Base-by-base conservation (phyloP, 495 filamentous ascomycete species). In the Hypoxylon crocopeplum region DNA sequence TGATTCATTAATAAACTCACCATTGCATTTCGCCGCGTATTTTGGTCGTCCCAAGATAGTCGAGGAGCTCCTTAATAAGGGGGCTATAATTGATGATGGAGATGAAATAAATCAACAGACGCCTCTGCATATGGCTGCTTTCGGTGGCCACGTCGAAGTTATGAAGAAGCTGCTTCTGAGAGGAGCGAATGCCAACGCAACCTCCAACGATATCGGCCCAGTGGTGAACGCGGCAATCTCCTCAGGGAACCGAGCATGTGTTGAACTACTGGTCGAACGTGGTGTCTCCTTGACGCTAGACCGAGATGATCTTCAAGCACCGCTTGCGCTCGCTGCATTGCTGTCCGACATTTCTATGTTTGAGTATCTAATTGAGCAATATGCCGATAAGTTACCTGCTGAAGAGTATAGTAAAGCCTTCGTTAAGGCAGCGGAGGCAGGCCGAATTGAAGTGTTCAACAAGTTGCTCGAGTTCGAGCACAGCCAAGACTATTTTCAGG, bases 111-210 rank as follows among this genome's bases (percentile, higher is more conserved):
- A 48, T 6, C 58, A 67, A 10, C 50, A 62, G 27, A 76, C 72
- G 13, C 66, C 73, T 8, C 46, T 76, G 25, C 65, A 69, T 24
- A 73, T 75, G 70, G 73, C 73, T 38, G 67, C 72, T n/a, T 57
- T 48, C 7, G 60, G 56, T 1, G 72, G 72, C 15, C 64, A 67
- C n/a, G 48, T 67, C 8, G 59, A 66, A 40, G 72, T 72, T 4
- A 72, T 74, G 69, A 63, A 66, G 32, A 70, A 69, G 55, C 48
- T 75, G 1, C 44, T 74, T 2, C 44, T 60, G 11, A 52, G 66
- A 34, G 65, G 63, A 25, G 72, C 72, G 1, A 51, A 74, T 36
- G 44, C 69, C 21, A 69, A 75, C 37, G 72, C 72, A 2, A 56
- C 53, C 24, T 38, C 50, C 2, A 38, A 63, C 5, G 67, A 72